These are phyloP conservation scores for Eucalyptus polyanthemos DNA, from an alignment of 345 rosid species.

Conservation along the genomic window DNA sequence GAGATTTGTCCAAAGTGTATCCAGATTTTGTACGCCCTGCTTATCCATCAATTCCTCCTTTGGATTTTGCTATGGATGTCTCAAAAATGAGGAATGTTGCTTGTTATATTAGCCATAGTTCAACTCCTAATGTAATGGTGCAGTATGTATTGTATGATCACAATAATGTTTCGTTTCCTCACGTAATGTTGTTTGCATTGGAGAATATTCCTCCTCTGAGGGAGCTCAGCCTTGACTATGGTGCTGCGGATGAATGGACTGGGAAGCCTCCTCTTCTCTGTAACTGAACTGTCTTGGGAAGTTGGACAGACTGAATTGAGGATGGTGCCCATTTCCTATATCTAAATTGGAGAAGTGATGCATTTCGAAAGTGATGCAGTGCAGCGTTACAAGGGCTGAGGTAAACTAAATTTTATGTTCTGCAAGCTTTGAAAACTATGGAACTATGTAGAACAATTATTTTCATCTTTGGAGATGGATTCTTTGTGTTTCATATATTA, in stretches of 20 bases:
- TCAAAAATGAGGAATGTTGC: conserved; percentile 91
- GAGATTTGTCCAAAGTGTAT: conserved; percentile 69
- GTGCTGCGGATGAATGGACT: conserved; percentile 50
- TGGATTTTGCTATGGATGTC: conserved; percentile 95
- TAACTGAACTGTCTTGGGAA: background rate
- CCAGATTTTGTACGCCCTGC: conserved; percentile 42
- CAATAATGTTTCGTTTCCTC: conserved; percentile 81
- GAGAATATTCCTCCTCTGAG: conserved; percentile 89
- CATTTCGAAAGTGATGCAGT: background rate
- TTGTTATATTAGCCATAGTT: conserved; percentile 86
- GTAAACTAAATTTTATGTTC: background rate
- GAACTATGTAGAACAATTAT: background rate
- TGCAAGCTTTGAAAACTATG: background rate
- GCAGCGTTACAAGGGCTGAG: background rate
- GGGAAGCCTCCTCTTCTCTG: conserved; percentile 55
- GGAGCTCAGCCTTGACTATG: conserved; percentile 94
- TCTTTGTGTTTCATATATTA: background rate
- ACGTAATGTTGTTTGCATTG: conserved; percentile 82
- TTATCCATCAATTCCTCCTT: conserved; percentile 65
- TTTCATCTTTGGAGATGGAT: background rate
- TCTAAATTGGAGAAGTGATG: background rate
- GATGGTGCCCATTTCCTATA: background rate
- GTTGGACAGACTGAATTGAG: background rate
- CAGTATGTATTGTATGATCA: conserved; percentile 85
- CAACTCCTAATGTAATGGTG: conserved; percentile 77